phyloP scores from a whole-genome alignment of 106 monocot genomes.

The Dendrobium chrysotoxum region DNA sequence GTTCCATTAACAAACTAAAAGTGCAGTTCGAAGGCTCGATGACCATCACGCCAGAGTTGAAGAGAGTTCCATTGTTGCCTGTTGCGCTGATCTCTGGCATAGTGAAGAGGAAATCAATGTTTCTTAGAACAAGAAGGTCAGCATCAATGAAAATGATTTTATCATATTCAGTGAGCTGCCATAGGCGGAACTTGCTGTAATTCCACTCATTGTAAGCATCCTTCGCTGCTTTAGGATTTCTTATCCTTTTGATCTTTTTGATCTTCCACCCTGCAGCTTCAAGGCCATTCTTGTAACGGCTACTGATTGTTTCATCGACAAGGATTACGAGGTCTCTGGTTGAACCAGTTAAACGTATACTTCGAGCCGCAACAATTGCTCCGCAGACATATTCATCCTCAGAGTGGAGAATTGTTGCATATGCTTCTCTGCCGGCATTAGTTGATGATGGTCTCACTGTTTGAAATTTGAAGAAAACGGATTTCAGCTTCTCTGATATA shows the following conservation, averaged over 20 bases:
- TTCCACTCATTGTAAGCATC: slow-evolving; percentile 86
- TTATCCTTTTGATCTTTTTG: slow-evolving; percentile 53
- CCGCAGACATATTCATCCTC: slow-evolving; percentile 64
- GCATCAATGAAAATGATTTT: slow-evolving; percentile 75
- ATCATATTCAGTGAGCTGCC: slow-evolving; percentile 79
- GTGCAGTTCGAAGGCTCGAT: slow-evolving; percentile 72
- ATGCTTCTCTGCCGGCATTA: slow-evolving; percentile 39
- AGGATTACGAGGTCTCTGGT: slow-evolving; percentile 64
- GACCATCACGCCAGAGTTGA: slow-evolving; percentile 82
- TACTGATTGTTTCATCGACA: slow-evolving; percentile 51
- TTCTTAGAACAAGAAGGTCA: slow-evolving; percentile 58
- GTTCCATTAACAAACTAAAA: slow-evolving; percentile 60
- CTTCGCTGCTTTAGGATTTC: slow-evolving; percentile 59
- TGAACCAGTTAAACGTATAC: slow-evolving; percentile 61
- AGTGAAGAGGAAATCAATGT: slow-evolving; percentile 57
- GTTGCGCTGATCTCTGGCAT: slow-evolving; percentile 73
- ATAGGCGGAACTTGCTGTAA: slow-evolving; percentile 81
- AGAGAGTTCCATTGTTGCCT: slow-evolving; percentile 59
- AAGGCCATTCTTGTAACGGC: slow-evolving; percentile 45
- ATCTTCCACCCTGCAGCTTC: slow-evolving; percentile 71
- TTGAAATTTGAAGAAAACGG: background rate
- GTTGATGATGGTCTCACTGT: slow-evolving; percentile 35
- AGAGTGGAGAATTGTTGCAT: slow-evolving; percentile 71
- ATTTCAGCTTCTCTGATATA: background rate
- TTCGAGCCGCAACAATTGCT: slow-evolving; percentile 64